Evolutionary conservation across 2,329 filamentous ascomycete species (phyloP), one percentile per base, ranked within the genome.

Genomic region (Mycosphaerella sp.): DNA sequence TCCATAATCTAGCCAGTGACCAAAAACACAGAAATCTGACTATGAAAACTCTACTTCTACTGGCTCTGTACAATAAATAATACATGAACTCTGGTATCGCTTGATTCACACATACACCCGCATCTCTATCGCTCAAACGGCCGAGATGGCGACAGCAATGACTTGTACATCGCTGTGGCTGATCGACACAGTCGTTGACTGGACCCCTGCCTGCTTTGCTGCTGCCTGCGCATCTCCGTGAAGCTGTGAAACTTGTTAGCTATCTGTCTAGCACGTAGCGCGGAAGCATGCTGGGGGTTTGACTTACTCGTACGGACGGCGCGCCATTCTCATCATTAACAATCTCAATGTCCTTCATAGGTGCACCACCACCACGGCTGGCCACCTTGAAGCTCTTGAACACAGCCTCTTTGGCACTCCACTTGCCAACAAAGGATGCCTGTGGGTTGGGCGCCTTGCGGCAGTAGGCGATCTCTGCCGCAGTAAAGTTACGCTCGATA

Each of bases 351-450:
- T 97, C 91, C 77, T 86, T 93, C 73, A 98, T 73, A 12, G 89
- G 80, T 56, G 93, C 92, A 61, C 95, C 93, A 8, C 87, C 91
- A 58, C 93, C 93, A 74, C 87, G 85, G 73, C 91, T 86, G 64
- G 80, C 76, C 10, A 97, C 91, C 62, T 91, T 90, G 11, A 98
- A 79, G 38, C 89, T 90, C 82, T 98, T 98, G 80, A 98, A 98
- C 0, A 98, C 91, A 29, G 93, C 93, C 75, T 98, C 93, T 78
- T 98, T 98, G 36, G 93, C 93, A 66, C 86, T 92, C 93, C 93
- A 98, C 63, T 90, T 84, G 47, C 93, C 93, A 4, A 92, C 89
- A 73, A 96, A 98, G 48, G 89, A 95, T 62, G 91, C 88, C 69
- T 89, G 89, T 1, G 90, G 87, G 68, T 81, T 85, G 5, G 89